Conservation (phyloP, 208 protist genomes). For the Trichomonas tenax region DNA sequence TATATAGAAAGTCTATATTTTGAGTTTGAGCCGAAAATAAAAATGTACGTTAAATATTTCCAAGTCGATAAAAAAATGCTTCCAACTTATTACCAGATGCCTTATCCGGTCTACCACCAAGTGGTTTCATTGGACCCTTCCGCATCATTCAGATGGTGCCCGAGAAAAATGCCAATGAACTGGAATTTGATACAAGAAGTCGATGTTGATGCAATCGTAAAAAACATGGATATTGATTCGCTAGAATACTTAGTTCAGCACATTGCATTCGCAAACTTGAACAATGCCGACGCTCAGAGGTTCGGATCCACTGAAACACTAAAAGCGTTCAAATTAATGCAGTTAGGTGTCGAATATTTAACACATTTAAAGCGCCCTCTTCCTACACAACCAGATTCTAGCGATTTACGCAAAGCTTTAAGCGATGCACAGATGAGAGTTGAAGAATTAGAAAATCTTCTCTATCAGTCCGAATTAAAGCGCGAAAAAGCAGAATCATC, state of each 20-base stretch:
- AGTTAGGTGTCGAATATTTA: constrained; percentile 12
- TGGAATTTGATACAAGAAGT: constrained; percentile 17
- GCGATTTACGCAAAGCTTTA: background rate
- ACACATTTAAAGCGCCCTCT: constrained; percentile 13
- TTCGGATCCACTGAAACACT: background rate
- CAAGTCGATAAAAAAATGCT: background rate
- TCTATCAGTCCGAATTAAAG: background rate
- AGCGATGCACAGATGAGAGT: background rate
- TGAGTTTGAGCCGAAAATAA: too few species aligned
- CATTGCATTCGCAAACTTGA: background rate
- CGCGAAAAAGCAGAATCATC: background rate
- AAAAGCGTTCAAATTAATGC: constrained; percentile 6
- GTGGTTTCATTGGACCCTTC: background rate
- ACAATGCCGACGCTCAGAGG: background rate
- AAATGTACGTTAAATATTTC: background rate
- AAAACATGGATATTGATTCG: background rate
- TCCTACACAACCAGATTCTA: background rate
- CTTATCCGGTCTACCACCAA: constrained; percentile 19
- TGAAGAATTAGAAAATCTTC: background rate
- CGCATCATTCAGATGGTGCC: background rate
- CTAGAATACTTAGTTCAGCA: constrained; percentile 2
- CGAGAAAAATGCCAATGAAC: constrained; percentile 1
- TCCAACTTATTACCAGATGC: constrained; percentile 16
- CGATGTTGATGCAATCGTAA: background rate
- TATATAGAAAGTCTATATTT: too few species aligned